A percentile compares a stretch with the other conserved stretches of the same genome.
phyloP scores from a whole-genome alignment of 164 flowering plant species.

The Dillenia suffruticosa region DNA sequence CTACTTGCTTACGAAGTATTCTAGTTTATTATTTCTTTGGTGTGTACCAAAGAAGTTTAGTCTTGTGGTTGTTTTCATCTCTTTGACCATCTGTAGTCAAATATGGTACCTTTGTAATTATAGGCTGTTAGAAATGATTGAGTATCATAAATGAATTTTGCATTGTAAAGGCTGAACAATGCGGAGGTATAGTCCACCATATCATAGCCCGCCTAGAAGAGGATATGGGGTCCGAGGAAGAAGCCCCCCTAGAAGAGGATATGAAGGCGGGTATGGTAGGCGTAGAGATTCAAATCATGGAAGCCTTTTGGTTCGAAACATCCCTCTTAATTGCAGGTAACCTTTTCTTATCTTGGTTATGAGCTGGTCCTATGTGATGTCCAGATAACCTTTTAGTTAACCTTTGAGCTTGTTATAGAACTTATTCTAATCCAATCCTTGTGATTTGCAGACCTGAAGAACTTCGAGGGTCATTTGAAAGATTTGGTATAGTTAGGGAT shows the following conservation, averaged over 20 bases:
- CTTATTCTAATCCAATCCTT: background rate
- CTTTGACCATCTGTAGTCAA: too few species aligned
- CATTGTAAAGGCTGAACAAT: conserved; percentile 17
- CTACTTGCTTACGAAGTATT: too few species aligned
- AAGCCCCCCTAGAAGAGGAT: conserved; percentile 59
- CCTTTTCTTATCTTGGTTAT: background rate
- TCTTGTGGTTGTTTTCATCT: too few species aligned
- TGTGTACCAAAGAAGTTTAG: too few species aligned
- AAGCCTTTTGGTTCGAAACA: conserved; percentile 80
- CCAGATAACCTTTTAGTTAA: background rate
- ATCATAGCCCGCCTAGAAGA: conserved; percentile 70
- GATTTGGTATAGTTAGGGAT: conserved; percentile 78
- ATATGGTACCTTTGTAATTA: too few species aligned
- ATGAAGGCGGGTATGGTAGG: conserved; percentile 58
- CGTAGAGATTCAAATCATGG: conserved; percentile 60
- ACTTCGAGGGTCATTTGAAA: conserved; percentile 74
- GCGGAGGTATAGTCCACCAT: conserved; percentile 50
- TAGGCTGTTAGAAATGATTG: too few species aligned
- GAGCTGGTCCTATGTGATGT: background rate
- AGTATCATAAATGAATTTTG: too few species aligned
- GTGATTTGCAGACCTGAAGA: conserved; percentile 62
- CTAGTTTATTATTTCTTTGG: too few species aligned
- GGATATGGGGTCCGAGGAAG: conserved; percentile 59
- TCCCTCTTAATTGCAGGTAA: conserved; percentile 81
- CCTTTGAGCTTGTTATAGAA: background rate